phyloP scores from a whole-genome alignment of 257 asterid genomes.

The Echites panduratus region DNA sequence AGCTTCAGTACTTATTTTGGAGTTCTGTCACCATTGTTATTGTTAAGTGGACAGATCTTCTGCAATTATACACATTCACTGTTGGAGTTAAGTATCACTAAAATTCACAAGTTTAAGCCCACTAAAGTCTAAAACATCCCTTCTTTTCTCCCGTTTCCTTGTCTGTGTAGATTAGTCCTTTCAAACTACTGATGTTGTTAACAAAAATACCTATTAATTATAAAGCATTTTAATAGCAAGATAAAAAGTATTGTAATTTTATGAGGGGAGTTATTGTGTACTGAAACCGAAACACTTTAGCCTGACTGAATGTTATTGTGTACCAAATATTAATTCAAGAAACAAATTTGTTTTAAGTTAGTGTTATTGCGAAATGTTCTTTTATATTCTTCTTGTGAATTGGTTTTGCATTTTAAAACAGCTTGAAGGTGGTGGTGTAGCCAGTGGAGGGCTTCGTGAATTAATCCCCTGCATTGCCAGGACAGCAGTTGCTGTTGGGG shows the following conservation, averaged over 20 bases:
- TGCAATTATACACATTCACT: background rate
- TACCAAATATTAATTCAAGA: background rate
- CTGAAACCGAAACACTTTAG: too few relatives aligned
- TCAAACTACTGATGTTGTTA: too few relatives aligned
- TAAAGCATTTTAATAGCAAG: too few relatives aligned
- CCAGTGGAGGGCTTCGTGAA: slow-evolving; percentile 98
- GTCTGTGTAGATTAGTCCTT: too few relatives aligned
- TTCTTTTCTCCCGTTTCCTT: too few relatives aligned
- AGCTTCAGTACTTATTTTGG: background rate
- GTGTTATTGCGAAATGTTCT: background rate
- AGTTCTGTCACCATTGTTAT: background rate
- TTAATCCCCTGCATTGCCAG: slow-evolving; percentile 93
- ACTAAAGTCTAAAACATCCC: too few relatives aligned
- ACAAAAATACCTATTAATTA: too few relatives aligned
- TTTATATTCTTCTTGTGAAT: slow-evolving; percentile 1
- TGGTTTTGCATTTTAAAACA: slow-evolving; percentile 24
- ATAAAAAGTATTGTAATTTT: too few relatives aligned
- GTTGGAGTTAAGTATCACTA: background rate
- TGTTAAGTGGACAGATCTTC: background rate
- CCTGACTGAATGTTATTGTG: too few relatives aligned
- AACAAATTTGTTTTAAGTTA: background rate
- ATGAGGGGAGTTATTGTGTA: too few relatives aligned
- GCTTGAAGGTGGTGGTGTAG: slow-evolving; percentile 99
- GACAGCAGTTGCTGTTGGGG: slow-evolving; percentile 96
- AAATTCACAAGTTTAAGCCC: background rate